These are phyloP conservation scores for Prototheca cutis DNA, from an alignment of 163 green algal genomes.

Conservation along the genomic window DNA sequence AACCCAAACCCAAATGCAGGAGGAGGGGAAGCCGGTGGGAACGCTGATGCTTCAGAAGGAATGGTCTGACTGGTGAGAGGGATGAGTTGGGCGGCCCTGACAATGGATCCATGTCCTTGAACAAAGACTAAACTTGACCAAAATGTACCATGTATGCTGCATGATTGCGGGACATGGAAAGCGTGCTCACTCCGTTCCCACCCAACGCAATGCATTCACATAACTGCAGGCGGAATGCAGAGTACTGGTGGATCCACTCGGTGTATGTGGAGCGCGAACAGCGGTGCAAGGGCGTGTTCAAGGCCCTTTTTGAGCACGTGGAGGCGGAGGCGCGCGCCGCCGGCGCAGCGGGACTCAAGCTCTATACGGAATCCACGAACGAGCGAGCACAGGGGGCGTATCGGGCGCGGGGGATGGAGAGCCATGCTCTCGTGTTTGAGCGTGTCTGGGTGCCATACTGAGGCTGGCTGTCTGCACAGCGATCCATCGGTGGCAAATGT, in stretches of 20 bases:
- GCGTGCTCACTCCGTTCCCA: too few relatives aligned
- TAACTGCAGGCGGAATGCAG: not conserved
- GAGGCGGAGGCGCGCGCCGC: not conserved
- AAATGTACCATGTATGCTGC: too few relatives aligned
- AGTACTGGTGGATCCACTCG: slow-evolving; percentile 1
- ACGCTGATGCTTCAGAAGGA: not conserved
- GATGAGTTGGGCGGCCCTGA: too few relatives aligned
- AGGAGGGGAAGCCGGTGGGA: not conserved
- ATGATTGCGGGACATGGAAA: too few relatives aligned
- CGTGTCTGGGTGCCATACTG: not conserved
- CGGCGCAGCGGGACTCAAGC: not conserved
- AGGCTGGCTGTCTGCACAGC: too few relatives aligned
- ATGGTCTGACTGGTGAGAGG: slow-evolving; percentile 1
- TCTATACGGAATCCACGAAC: not conserved
- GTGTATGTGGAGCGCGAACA: not conserved
- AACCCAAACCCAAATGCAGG: too few relatives aligned
- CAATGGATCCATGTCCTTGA: too few relatives aligned
- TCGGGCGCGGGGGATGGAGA: not conserved
- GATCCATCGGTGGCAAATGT: too few relatives aligned
- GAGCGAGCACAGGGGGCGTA: not conserved
- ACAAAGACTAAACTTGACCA: too few relatives aligned
- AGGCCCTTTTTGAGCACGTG: not conserved
- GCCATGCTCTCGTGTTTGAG: not conserved
- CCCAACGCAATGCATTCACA: too few relatives aligned
- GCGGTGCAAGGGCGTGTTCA: not conserved